Evolutionary conservation across 257 asterid species (phyloP).

Genomic region (Gentiana straminea): DNA sequence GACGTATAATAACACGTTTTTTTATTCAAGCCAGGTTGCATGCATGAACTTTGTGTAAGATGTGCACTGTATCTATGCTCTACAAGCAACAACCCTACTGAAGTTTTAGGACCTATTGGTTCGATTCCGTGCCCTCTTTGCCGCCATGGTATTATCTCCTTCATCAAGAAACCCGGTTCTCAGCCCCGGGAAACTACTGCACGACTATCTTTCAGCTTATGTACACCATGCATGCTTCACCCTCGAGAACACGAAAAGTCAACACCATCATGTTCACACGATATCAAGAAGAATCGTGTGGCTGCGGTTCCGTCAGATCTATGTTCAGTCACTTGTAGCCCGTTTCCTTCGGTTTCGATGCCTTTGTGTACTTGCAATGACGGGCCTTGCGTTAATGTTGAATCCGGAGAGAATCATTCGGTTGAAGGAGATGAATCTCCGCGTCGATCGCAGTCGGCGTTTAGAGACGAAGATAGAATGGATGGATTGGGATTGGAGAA

Average conservation of each 20-base stretch:
- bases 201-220: conserved; percentile 56
- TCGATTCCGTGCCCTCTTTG: conserved; percentile 93
- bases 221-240: conserved; percentile 91
- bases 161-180: conserved; percentile 52
- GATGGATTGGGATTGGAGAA: conserved; percentile 59
- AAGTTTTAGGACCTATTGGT: conserved; percentile 56
- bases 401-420: conserved; percentile 38
- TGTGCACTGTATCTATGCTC: conserved; percentile 97
- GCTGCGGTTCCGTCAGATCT: conserved; percentile 68
- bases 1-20: background rate
- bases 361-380: conserved; percentile 84
- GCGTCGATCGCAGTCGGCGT: conserved; percentile 31
- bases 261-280: conserved; percentile 39
- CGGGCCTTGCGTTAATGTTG: conserved; percentile 61
- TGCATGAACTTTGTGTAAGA: conserved; percentile 79
- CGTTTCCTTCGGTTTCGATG: conserved; percentile 78
- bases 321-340: conserved; percentile 88
- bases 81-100: conserved; percentile 65
- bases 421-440: conserved; percentile 53
- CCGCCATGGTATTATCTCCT: conserved; percentile 59
- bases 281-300: conserved; percentile 51
- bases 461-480: conserved; percentile 37
- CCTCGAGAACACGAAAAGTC: conserved; percentile 61
- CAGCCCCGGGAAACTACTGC: conserved; percentile 51
- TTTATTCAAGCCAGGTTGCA: conserved; percentile 47